These are phyloP conservation scores for Fraxinus cuspidata DNA, from an alignment of 257 asterid species.

Conservation along the genomic window DNA sequence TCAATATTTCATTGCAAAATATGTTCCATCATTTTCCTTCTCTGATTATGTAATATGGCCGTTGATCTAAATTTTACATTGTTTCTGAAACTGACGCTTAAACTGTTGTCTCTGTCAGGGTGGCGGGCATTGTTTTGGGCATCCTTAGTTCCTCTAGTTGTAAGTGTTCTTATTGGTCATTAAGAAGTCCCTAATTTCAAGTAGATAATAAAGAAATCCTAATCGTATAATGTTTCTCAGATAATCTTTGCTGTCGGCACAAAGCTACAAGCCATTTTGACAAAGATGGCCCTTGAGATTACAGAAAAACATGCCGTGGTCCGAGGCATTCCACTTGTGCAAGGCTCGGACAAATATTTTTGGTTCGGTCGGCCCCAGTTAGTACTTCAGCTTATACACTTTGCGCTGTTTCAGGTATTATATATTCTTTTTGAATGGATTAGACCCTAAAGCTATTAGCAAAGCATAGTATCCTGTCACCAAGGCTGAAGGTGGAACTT, in stretches of 20 bases:
- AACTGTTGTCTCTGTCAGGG: conserved; percentile 44
- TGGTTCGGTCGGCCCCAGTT: conserved; percentile 82
- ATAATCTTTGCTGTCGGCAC: conserved; percentile 85
- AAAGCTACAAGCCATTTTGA: conserved; percentile 79
- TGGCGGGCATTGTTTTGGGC: conserved; percentile 94
- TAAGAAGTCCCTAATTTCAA: conserved; percentile 13
- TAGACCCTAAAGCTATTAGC: not conserved
- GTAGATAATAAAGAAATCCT: conserved; percentile 11
- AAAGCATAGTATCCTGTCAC: not conserved
- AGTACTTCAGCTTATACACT: conserved; percentile 80
- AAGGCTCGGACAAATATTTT: conserved; percentile 75
- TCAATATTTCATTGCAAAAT: conserved; percentile 10
- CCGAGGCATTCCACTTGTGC: conserved; percentile 95
- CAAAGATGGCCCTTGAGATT: conserved; percentile 83
- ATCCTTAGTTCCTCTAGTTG: conserved; percentile 77
- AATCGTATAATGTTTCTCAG: conserved; percentile 39
- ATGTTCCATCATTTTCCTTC: not conserved
- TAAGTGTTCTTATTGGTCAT: conserved; percentile 42
- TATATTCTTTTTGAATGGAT: too few relatives aligned
- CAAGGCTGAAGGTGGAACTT: not conserved
- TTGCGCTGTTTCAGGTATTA: conserved; percentile 79
- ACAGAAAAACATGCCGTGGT: conserved; percentile 81
- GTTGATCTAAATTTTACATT: not conserved
- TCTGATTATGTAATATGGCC: not conserved
- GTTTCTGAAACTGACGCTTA: not conserved